phyloP scores from a whole-genome alignment of 805 yeast species.

The Lachancea dasiensis region DNA sequence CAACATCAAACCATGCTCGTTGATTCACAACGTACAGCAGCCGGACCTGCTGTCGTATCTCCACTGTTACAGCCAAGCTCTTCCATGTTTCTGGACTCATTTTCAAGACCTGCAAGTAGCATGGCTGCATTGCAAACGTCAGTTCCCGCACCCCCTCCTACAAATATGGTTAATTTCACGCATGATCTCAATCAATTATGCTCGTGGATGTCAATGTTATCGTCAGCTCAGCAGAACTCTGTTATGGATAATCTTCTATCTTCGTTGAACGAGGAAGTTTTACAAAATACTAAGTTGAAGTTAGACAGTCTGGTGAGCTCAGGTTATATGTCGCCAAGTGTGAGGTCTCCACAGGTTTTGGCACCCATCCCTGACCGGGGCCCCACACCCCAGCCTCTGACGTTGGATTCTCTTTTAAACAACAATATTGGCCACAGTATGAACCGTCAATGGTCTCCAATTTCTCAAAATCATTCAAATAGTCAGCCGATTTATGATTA shows the following conservation, averaged over 20 bases:
- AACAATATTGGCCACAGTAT: conserved; percentile 11
- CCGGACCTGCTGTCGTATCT: conserved; percentile 28
- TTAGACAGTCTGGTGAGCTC: conserved; percentile 34
- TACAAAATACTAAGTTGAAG: conserved; percentile 43
- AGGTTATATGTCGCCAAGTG: conserved; percentile 22
- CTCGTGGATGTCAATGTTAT: conserved; percentile 46
- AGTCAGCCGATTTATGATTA: conserved; percentile 24
- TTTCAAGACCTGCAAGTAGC: conserved; percentile 20
- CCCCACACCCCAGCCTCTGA: conserved; percentile 32
- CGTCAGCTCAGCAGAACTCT: conserved; percentile 45
- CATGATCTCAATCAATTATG: conserved; percentile 46
- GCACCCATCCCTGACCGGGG: conserved; percentile 25
- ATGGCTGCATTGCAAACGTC: conserved; percentile 9
- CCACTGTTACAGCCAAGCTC: conserved; percentile 21
- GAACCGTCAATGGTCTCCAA: conserved; percentile 24
- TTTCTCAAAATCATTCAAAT: conserved; percentile 39
- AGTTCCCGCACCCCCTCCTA: conserved; percentile 12
- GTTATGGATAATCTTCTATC: conserved; percentile 50
- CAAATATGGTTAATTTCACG: conserved; percentile 35
- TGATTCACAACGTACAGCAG: conserved; percentile 19
- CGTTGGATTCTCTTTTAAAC: conserved; percentile 37
- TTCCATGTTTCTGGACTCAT: conserved; percentile 21
- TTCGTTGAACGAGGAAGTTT: conserved; percentile 45
- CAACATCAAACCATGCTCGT: conserved; percentile 14
- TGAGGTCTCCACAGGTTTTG: conserved; percentile 20